Conservation (phyloP, 495 filamentous ascomycete species). For the Penicillium verhagenii region DNA sequence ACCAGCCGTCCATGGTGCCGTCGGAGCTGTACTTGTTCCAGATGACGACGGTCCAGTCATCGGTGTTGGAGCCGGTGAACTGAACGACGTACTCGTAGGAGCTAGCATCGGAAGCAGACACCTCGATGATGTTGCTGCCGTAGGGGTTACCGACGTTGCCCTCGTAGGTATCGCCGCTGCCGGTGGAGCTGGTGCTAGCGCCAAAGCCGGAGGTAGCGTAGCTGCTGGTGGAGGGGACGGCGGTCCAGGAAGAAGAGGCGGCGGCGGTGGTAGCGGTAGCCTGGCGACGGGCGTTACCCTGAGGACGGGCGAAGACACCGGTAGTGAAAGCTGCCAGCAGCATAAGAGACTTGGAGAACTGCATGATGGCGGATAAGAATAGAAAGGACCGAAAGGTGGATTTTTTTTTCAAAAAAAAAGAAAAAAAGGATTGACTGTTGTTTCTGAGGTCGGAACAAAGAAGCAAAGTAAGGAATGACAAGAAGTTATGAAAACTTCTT, state of each 20-base stretch:
- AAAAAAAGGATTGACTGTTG: slow-evolving; percentile 17
- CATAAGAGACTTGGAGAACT: slow-evolving; percentile 37
- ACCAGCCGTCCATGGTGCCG: slow-evolving; percentile 40
- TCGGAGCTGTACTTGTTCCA: slow-evolving; percentile 53
- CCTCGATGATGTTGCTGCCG: slow-evolving; percentile 53
- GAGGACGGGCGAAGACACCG: slow-evolving; percentile 22
- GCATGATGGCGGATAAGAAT: too few relatives aligned
- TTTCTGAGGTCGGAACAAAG: neutral
- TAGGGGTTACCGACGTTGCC: slow-evolving; percentile 52
- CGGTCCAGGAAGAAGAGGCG: slow-evolving; percentile 18
- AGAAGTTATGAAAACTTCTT: slow-evolving; percentile 20
- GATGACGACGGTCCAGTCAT: slow-evolving; percentile 44
- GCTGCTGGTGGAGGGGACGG: slow-evolving; percentile 20
- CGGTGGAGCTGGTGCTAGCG: slow-evolving; percentile 22
- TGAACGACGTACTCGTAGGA: slow-evolving; percentile 48
- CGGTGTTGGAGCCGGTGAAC: slow-evolving; percentile 39
- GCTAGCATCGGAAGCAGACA: slow-evolving; percentile 31
- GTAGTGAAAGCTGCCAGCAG: slow-evolving; percentile 37
- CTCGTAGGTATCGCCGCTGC: slow-evolving; percentile 34
- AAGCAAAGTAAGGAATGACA: slow-evolving; percentile 23
- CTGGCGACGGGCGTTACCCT: slow-evolving; percentile 30
- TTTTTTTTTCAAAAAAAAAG: too few relatives aligned
- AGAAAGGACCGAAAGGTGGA: too few relatives aligned
- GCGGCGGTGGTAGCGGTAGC: slow-evolving; percentile 8
- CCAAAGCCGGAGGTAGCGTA: slow-evolving; percentile 35